A percentile compares a stretch with the other conserved stretches of the same genome.
Conservation (phyloP, 2,329 filamentous ascomycete genomes). For the Bipolaris victoriae region DNA sequence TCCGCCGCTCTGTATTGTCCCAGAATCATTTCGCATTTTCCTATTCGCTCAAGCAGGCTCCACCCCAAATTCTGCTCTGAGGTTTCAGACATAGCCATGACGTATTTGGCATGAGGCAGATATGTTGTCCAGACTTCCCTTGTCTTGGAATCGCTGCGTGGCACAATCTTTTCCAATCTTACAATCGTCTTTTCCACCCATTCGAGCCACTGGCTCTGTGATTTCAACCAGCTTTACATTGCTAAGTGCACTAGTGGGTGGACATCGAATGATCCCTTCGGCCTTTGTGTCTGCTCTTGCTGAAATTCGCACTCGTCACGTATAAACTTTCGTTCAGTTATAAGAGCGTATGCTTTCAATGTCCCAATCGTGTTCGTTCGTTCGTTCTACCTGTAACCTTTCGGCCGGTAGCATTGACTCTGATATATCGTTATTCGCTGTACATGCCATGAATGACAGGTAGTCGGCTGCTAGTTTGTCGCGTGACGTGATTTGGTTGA, state of each 20-base stretch:
- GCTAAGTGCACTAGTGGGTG: neutral
- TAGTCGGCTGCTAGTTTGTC: neutral
- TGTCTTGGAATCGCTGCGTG: neutral
- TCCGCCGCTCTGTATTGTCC: neutral
- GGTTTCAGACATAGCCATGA: neutral
- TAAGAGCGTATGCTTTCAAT: neutral
- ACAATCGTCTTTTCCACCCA: neutral
- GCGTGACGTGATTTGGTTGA: neutral
- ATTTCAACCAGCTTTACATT: neutral
- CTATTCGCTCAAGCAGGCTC: neutral
- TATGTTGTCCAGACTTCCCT: neutral
- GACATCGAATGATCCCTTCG: neutral
- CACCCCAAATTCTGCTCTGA: neutral
- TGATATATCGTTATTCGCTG: neutral
- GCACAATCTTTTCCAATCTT: neutral
- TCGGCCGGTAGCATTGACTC: neutral
- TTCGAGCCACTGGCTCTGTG: neutral
- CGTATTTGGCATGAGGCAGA: neutral
- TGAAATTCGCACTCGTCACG: neutral
- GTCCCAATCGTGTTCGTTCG: neutral
- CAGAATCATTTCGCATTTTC: neutral
- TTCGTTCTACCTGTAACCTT: neutral
- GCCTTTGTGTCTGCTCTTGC: neutral
- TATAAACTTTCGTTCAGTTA: neutral
- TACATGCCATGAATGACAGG: neutral